These are phyloP conservation scores for Penicillium crustosum DNA, from an alignment of 2,329 filamentous ascomycete genomes.

Conservation along the genomic window DNA sequence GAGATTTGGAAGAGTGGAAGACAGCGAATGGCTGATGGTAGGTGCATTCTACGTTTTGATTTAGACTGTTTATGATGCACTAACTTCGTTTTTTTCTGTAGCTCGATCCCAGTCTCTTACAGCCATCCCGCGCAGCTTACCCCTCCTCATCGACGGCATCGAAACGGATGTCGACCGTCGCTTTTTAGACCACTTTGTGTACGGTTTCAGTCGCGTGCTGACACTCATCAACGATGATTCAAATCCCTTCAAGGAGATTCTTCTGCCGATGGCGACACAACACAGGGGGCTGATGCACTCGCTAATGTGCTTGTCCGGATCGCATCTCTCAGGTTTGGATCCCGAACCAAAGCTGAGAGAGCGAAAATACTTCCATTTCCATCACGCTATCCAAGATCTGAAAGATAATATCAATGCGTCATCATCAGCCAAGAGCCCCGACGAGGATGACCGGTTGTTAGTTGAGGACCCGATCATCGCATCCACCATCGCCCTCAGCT, in stretches of 20 bases:
- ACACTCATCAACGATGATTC: slow-evolving; percentile 77
- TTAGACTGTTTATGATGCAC: slow-evolving; percentile 3
- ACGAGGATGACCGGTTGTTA: slow-evolving; percentile 37
- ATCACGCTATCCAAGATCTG: slow-evolving; percentile 42
- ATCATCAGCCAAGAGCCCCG: slow-evolving; percentile 19
- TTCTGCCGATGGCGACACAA: slow-evolving; percentile 76
- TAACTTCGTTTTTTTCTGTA: slow-evolving; percentile 18
- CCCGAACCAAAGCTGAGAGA: slow-evolving; percentile 53
- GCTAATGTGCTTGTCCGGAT: slow-evolving; percentile 77
- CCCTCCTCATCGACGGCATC: slow-evolving; percentile 71
- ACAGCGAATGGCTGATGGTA: slow-evolving; percentile 68
- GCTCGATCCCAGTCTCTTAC: slow-evolving; percentile 35
- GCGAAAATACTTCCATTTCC: slow-evolving; percentile 57
- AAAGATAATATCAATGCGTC: slow-evolving; percentile 42
- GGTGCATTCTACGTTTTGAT: slow-evolving; percentile 12
- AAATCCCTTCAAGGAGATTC: slow-evolving; percentile 82
- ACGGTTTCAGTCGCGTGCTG: slow-evolving; percentile 73
- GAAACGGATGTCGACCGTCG: slow-evolving; percentile 76
- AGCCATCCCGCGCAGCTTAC: slow-evolving; percentile 48
- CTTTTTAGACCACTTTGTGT: slow-evolving; percentile 81
- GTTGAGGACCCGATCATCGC: slow-evolving; percentile 62
- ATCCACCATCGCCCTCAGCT: slow-evolving; percentile 58
- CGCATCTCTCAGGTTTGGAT: slow-evolving; percentile 61
- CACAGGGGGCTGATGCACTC: slow-evolving; percentile 88
- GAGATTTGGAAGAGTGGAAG: slow-evolving; percentile 84